phyloP scores from a whole-genome alignment of 2,329 filamentous ascomycete species.

The Hymenoscyphus infarciens region DNA sequence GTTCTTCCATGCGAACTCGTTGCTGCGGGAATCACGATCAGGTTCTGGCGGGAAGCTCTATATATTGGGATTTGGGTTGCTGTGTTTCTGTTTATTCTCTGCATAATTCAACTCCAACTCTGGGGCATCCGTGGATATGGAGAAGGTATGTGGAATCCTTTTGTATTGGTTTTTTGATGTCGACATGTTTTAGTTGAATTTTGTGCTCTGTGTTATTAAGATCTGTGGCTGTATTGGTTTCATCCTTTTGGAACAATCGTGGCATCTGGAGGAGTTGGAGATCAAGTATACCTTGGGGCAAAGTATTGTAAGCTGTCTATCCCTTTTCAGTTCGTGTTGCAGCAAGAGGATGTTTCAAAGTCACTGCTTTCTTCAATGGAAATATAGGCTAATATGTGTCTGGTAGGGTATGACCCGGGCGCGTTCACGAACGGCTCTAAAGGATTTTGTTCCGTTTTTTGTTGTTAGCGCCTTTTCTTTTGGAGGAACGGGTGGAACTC shows the following conservation, averaged over 20 bases:
- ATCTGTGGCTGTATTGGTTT: conserved; percentile 57
- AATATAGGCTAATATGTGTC: background rate
- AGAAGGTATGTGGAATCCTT: conserved; percentile 54
- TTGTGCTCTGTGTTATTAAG: conserved; percentile 55
- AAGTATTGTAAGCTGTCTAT: conserved; percentile 42
- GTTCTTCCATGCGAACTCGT: conserved; percentile 52
- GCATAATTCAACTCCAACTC: conserved; percentile 50
- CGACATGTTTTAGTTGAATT: conserved; percentile 54
- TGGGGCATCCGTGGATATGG: conserved; percentile 57
- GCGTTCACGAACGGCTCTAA: conserved; percentile 58
- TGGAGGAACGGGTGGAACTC: conserved; percentile 45
- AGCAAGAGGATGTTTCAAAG: background rate
- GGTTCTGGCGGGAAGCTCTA: conserved; percentile 48
- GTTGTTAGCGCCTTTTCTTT: conserved; percentile 62
- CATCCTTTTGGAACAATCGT: conserved; percentile 60
- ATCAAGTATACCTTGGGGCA: conserved; percentile 56
- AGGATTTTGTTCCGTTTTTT: conserved; percentile 61
- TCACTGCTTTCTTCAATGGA: background rate
- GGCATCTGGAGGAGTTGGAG: conserved; percentile 48
- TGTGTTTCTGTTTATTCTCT: conserved; percentile 50
- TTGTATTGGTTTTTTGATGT: conserved; percentile 32
- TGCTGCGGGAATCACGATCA: conserved; percentile 51
- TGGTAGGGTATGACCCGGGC: conserved; percentile 47
- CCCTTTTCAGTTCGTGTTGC: background rate
- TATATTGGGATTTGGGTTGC: conserved; percentile 54